phyloP scores from a whole-genome alignment of 495 filamentous ascomycete species.

The Aspergillus bertholletiae region DNA sequence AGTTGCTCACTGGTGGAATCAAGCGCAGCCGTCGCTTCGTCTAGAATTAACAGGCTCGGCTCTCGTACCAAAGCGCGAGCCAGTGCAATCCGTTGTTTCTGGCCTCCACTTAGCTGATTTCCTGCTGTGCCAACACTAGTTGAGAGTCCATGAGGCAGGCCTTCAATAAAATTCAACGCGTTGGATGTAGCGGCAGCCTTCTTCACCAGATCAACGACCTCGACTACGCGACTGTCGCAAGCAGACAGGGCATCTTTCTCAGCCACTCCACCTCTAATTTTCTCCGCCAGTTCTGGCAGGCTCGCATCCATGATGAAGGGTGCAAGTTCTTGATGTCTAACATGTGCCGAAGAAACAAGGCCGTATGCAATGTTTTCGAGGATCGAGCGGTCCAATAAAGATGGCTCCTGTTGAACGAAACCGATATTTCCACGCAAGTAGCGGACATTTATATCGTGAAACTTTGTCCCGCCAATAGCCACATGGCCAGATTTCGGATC shows the following conservation, averaged over 20 bases:
- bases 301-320: slow-evolving; percentile 26
- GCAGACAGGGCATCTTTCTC: slow-evolving; percentile 19
- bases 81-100: slow-evolving; percentile 61
- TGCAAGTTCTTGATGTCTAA: slow-evolving; percentile 32
- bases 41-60: slow-evolving; percentile 71
- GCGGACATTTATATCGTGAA: slow-evolving; percentile 52
- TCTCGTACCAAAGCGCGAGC: slow-evolving; percentile 69
- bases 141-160: slow-evolving; percentile 44
- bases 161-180: slow-evolving; percentile 40
- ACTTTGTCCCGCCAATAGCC: slow-evolving; percentile 45
- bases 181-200: slow-evolving; percentile 37
- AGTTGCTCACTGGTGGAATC: slow-evolving; percentile 48
- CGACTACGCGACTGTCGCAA: slow-evolving; percentile 19
- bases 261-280: slow-evolving; percentile 23
- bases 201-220: slow-evolving; percentile 36
- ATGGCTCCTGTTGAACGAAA: slow-evolving; percentile 65
- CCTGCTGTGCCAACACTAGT: slow-evolving; percentile 52
- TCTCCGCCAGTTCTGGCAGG: slow-evolving; percentile 24
- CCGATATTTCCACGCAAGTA: slow-evolving; percentile 55
- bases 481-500: slow-evolving; percentile 40
- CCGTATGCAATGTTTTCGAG: slow-evolving; percentile 66
- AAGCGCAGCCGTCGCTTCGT: slow-evolving; percentile 68
- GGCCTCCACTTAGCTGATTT: slow-evolving; percentile 54
- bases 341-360: slow-evolving; percentile 48
- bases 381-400: slow-evolving; percentile 59